phyloP scores from a whole-genome alignment of 768 basidiomycete species.

The Trametes elegans region DNA sequence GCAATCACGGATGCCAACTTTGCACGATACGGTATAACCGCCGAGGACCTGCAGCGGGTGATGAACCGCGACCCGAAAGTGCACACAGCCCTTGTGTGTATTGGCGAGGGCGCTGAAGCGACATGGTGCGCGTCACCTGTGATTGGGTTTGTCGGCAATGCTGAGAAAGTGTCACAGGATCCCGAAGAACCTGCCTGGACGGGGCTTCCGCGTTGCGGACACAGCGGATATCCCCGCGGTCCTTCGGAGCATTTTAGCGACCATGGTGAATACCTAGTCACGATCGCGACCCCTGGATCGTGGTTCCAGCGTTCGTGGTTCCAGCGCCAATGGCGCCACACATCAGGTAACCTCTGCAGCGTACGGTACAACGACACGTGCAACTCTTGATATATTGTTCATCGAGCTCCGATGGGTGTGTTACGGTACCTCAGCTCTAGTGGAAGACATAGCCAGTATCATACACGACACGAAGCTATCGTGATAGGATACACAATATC shows the following conservation, averaged over 20 bases:
- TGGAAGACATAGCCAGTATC: too few species aligned
- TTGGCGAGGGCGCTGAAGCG: constrained; percentile 67
- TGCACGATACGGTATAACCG: constrained; percentile 57
- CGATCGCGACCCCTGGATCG: too few species aligned
- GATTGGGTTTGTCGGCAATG: not conserved
- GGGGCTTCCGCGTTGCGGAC: constrained; percentile 56
- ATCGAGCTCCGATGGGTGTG: too few species aligned
- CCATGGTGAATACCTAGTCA: constrained; percentile 32
- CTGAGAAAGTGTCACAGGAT: constrained; percentile 40
- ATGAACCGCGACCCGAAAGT: constrained; percentile 65
- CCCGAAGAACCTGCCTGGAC: constrained; percentile 57
- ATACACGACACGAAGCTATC: too few species aligned
- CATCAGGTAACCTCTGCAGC: too few species aligned
- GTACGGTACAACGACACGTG: too few species aligned
- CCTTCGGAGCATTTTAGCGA: constrained; percentile 53
- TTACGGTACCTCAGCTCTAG: too few species aligned
- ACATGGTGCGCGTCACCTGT: constrained; percentile 43
- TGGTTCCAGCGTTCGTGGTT: too few species aligned
- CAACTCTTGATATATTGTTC: too few species aligned
- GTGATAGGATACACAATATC: too few species aligned
- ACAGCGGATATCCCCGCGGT: constrained; percentile 66
- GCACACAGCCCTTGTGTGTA: constrained; percentile 64
- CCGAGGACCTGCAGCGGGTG: constrained; percentile 52
- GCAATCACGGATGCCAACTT: constrained; percentile 74
- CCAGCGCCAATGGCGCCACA: too few species aligned